A percentile compares a stretch with the other conserved stretches of the same genome.
Conservation (phyloP, 2,329 filamentous ascomycete species). For the Pseudovirgaria hyperparasitica region DNA sequence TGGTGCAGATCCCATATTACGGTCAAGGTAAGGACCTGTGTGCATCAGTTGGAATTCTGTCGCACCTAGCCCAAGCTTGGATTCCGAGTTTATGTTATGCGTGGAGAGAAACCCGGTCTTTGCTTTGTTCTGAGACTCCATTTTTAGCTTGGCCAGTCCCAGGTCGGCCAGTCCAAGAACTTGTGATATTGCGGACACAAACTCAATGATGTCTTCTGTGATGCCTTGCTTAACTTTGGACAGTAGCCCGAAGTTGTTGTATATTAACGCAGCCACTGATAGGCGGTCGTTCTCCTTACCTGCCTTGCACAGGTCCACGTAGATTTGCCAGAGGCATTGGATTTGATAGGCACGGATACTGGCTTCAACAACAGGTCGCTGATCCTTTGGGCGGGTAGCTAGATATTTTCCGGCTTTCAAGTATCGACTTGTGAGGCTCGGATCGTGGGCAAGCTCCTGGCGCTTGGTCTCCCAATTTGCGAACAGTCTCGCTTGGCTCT, state of each 20-base stretch:
- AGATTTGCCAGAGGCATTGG: constrained; percentile 36
- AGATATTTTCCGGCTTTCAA: constrained; percentile 38
- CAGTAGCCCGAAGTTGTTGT: constrained; percentile 16
- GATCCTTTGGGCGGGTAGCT: constrained; percentile 22
- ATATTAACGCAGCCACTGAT: constrained; percentile 20
- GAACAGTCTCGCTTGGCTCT: constrained; percentile 26
- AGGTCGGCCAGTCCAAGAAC: too few species aligned
- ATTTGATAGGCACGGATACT: constrained; percentile 38
- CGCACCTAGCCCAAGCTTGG: too few species aligned
- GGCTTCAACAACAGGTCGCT: constrained; percentile 26
- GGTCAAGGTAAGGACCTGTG: constrained; percentile 61
- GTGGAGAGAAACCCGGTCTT: too few species aligned
- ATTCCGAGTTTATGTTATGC: too few species aligned
- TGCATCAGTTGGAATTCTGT: constrained; percentile 54
- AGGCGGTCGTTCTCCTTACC: constrained; percentile 15
- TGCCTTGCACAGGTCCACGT: constrained; percentile 25
- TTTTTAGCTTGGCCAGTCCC: too few species aligned
- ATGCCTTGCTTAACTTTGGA: constrained; percentile 14
- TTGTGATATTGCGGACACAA: too few species aligned
- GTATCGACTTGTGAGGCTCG: constrained; percentile 32
- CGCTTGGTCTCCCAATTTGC: constrained; percentile 34
- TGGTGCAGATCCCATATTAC: constrained; percentile 55
- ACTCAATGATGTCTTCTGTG: constrained; percentile 19
- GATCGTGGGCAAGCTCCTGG: constrained; percentile 34
- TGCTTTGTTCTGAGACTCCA: too few species aligned